Conservation (phyloP, 2,329 filamentous ascomycete species). For the Trichoderma sp. region DNA sequence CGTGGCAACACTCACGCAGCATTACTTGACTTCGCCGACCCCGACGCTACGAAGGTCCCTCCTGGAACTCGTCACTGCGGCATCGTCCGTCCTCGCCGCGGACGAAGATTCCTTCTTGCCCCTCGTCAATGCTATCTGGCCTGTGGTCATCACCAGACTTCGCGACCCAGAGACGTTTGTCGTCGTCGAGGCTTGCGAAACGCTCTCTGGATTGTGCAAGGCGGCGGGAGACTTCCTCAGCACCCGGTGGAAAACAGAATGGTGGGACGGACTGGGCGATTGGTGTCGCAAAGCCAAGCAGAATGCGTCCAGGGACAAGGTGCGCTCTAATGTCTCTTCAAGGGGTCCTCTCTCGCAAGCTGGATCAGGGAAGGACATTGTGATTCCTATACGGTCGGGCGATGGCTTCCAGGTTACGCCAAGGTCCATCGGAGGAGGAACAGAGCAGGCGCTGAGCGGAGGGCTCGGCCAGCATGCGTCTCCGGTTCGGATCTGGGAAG, state of each 20-base stretch:
- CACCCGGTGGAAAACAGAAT: slow-evolving; percentile 73
- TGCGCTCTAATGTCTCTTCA: slow-evolving; percentile 12
- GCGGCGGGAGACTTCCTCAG: slow-evolving; percentile 80
- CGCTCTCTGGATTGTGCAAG: slow-evolving; percentile 68
- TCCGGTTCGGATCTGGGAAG: slow-evolving; percentile 64
- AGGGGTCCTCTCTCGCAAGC: neutral
- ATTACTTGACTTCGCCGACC: slow-evolving; percentile 85
- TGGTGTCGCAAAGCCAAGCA: slow-evolving; percentile 51
- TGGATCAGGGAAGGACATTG: slow-evolving; percentile 26
- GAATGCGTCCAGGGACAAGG: slow-evolving; percentile 35
- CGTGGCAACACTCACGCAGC: slow-evolving; percentile 81
- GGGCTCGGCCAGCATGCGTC: slow-evolving; percentile 62
- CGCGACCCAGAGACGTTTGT: slow-evolving; percentile 70
- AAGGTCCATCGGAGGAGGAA: slow-evolving; percentile 12
- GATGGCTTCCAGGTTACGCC: slow-evolving; percentile 27
- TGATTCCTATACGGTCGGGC: slow-evolving; percentile 37
- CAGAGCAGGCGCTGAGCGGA: slow-evolving; percentile 28
- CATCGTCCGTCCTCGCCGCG: slow-evolving; percentile 68
- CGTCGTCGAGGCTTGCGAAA: slow-evolving; percentile 66
- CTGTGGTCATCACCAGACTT: slow-evolving; percentile 69
- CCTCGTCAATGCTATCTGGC: slow-evolving; percentile 88
- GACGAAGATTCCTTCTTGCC: slow-evolving; percentile 86
- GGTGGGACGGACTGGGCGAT: slow-evolving; percentile 55
- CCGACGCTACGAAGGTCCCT: slow-evolving; percentile 76
- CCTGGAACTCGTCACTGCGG: slow-evolving; percentile 72